Evolutionary conservation across 78 protist genomes (phyloP).

Genomic region (Paulinella micropora): DNA sequence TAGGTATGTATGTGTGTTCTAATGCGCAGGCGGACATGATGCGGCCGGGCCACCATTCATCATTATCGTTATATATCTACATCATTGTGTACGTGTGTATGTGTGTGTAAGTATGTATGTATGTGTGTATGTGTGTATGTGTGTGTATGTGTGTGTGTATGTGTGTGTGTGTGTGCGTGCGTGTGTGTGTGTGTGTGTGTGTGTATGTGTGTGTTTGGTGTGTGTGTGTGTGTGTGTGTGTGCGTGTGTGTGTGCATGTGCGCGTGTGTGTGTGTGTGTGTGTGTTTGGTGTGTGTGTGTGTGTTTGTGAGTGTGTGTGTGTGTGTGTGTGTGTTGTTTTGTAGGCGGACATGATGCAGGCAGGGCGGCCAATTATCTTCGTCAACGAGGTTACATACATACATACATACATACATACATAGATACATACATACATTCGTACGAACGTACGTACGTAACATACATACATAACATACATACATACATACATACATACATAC

Average conservation of each 20-base stretch:
- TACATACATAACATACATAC: no score
- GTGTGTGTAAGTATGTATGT: not conserved
- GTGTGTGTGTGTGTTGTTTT: no score
- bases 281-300: no score
- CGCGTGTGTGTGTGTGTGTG: not conserved
- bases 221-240: not conserved
- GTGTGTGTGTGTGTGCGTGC: not conserved
- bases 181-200: not conserved
- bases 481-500: no score
- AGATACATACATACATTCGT: no score
- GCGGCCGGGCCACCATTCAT: not conserved
- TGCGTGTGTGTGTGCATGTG: not conserved
- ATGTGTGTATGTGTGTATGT: not conserved
- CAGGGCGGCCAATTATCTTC: no score
- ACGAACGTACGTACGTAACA: no score
- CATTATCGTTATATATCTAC: not conserved
- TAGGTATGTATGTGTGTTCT: not conserved
- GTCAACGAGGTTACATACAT: no score
- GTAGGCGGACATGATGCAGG: no score
- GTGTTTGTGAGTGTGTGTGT: no score
- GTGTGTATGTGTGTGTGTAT: not conserved
- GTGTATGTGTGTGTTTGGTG: not conserved
- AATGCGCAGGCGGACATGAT: not conserved
- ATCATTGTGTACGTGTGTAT: not conserved
- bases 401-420: no score